Evolutionary conservation across 129 eudicot species (phyloP).

Genomic region (Centaurea solstitialis): DNA sequence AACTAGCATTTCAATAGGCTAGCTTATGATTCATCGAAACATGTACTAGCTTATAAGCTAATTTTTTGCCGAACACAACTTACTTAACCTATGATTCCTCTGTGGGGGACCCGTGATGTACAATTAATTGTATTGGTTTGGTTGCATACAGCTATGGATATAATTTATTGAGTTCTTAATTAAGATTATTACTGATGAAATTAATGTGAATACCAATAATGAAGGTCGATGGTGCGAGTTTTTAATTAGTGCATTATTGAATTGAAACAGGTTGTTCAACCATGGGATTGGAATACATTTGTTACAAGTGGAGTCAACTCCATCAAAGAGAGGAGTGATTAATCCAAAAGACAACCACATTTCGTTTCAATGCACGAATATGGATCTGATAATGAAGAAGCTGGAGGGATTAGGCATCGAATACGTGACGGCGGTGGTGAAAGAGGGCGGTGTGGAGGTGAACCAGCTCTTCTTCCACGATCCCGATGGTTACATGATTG

Average conservation of each 20-base stretch:
- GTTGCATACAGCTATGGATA: neutral
- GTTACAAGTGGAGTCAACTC: constrained; percentile 43
- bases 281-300: constrained; percentile 80
- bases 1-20: too few species aligned
- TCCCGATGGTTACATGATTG: constrained; percentile 79
- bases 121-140: neutral
- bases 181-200: neutral
- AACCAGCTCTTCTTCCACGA: constrained; percentile 79
- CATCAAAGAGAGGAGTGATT: constrained; percentile 41
- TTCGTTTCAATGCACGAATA: constrained; percentile 60
- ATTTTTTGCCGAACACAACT: too few species aligned
- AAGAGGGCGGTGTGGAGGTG: constrained; percentile 63
- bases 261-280: constrained; percentile 52
- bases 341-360: constrained; percentile 82
- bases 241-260: too few species aligned
- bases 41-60: too few species aligned
- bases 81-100: neutral
- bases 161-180: neutral
- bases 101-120: neutral
- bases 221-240: constrained; percentile 56
- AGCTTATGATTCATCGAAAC: too few species aligned
- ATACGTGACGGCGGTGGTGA: constrained; percentile 52
- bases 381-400: constrained; percentile 42
- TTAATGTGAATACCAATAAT: neutral
- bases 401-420: constrained; percentile 46